Percentiles rank a stretch among this genome's conserved stretches.
Conservation (phyloP, 2,329 filamentous ascomycete genomes). For the Sporothrix brasiliensis region DNA sequence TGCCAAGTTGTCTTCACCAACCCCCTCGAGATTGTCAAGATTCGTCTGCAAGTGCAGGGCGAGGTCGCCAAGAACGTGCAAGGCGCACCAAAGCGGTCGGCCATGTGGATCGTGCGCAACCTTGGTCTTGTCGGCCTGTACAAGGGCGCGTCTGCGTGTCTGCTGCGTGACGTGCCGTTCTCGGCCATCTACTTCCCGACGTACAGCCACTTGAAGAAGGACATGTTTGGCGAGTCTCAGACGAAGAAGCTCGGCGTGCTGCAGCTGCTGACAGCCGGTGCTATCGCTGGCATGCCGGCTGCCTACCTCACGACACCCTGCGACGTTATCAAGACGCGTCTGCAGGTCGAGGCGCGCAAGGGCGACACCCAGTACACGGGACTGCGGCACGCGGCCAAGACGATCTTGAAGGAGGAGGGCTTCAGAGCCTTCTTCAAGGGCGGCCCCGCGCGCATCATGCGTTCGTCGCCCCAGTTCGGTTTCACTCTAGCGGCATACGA, state of each 20-base stretch:
- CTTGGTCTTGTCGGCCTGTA: constrained; percentile 92
- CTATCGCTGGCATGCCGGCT: constrained; percentile 89
- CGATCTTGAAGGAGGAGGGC: constrained; percentile 86
- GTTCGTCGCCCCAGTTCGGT: constrained; percentile 95
- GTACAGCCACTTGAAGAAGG: constrained; percentile 91
- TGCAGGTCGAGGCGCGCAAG: constrained; percentile 96
- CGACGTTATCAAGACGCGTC: constrained; percentile 98
- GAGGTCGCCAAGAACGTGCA: constrained; percentile 89
- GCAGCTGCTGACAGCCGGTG: constrained; percentile 90
- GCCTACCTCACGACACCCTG: constrained; percentile 95
- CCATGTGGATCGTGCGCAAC: constrained; percentile 97
- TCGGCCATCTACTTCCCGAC: constrained; percentile 98
- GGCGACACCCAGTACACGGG: constrained; percentile 87
- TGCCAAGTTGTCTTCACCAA: constrained; percentile 99
- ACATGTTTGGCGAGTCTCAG: constrained; percentile 86
- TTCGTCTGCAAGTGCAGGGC: constrained; percentile 94
- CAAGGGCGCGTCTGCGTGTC: constrained; percentile 92
- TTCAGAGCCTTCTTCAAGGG: constrained; percentile 99
- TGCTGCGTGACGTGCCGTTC: constrained; percentile 95
- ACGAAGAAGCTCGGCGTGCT: constrained; percentile 87
- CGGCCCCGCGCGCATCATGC: constrained; percentile 89
- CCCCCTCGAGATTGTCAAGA: constrained; percentile 98
- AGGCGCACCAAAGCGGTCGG: constrained; percentile 81
- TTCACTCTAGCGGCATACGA: constrained; percentile 97
- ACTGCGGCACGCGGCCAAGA: constrained; percentile 80